Evolutionary conservation across 2,329 filamentous ascomycete species (phyloP), one percentile per base, ranked within the genome.

Genomic region (Ophiostoma himal-ulmi): DNA sequence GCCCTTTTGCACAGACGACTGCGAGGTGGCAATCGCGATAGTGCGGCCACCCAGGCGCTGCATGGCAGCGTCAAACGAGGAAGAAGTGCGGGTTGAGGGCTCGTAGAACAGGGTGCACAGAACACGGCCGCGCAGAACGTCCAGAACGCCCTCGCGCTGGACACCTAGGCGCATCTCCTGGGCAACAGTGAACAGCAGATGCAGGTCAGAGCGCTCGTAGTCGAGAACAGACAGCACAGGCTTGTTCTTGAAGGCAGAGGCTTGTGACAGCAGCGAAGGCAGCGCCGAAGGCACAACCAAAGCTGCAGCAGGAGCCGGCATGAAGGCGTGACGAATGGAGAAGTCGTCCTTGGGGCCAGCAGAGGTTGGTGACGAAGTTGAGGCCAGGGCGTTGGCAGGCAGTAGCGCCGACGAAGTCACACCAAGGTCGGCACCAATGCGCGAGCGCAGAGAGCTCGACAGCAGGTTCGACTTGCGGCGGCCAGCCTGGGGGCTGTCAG

Each of bases 31-130:
- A 77, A 98, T 89, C 69, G 89, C 85, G 69, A 99, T 86, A 3
- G 91, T 94, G 67, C 93, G 88, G 67, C 95, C 95, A 75, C 95
- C 95, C 5, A 99, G 89, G 69, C 96, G 91, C 84, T 99, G 96
- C 95, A 99, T 99, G 60, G 95, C 95, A 70, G 94, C 92, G 78
- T 99, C 95, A 76, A 99, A 99, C 3, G 95, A 99, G 52, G 92
- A 89, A 14, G 94, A 97, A 5, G 95, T 99, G 70, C 95, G 88
- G 2, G 95, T 99, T 0, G 94, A 98, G 1, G 95, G 95, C 84
- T 99, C 95, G 80, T 94, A 99, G 86, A 99, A 99, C 83, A 99
- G 88, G 1, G 92, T 95, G 81, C 91, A 93, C 52, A 99, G 86
- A 14, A 99, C 88, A 65, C 91, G 89, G 37, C 94, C 93, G 76